phyloP scores from a whole-genome alignment of 1,284 basidiomycete genomes.

The Ustanciosporium gigantosporum region DNA sequence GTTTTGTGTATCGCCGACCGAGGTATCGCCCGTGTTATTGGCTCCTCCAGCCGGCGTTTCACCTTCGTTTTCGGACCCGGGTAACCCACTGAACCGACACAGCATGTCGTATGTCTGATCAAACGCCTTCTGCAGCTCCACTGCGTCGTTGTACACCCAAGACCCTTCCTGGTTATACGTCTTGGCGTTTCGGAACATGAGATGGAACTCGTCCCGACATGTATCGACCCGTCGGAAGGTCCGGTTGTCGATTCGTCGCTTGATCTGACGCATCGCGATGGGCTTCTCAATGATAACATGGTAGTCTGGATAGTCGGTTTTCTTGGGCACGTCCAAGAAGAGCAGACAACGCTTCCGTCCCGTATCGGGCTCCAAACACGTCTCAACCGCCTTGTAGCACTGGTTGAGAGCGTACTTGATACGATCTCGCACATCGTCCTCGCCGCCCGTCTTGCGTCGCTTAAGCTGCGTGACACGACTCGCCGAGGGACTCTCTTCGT shows the following conservation, averaged over 20 bases:
- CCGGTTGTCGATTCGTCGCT: constrained; percentile 75
- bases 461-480: constrained; percentile 62
- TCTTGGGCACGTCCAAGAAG: constrained; percentile 62
- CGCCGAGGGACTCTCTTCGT: constrained; percentile 27
- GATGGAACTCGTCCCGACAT: constrained; percentile 78
- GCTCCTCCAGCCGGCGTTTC: constrained; percentile 5
- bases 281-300: constrained; percentile 69
- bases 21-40: constrained; percentile 3
- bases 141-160: constrained; percentile 88
- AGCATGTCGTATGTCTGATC: constrained; percentile 49
- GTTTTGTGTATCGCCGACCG: constrained; percentile 2
- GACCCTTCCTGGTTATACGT: constrained; percentile 68
- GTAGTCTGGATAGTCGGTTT: constrained; percentile 86
- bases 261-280: constrained; percentile 84
- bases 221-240: constrained; percentile 76
- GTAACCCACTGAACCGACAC: constrained; percentile 39
- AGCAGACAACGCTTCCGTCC: constrained; percentile 53
- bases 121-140: constrained; percentile 56
- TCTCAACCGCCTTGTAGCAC: constrained; percentile 77
- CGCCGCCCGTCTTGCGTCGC: constrained; percentile 72
- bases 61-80: constrained; percentile 41
- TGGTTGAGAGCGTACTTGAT: constrained; percentile 84
- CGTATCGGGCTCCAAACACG: constrained; percentile 72
- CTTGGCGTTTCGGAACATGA: constrained; percentile 91
- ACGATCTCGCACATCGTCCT: constrained; percentile 61